Base-by-base conservation (phyloP, 2,329 filamentous ascomycete genomes). In the Pseudophaeomoniella oleicola region DNA sequence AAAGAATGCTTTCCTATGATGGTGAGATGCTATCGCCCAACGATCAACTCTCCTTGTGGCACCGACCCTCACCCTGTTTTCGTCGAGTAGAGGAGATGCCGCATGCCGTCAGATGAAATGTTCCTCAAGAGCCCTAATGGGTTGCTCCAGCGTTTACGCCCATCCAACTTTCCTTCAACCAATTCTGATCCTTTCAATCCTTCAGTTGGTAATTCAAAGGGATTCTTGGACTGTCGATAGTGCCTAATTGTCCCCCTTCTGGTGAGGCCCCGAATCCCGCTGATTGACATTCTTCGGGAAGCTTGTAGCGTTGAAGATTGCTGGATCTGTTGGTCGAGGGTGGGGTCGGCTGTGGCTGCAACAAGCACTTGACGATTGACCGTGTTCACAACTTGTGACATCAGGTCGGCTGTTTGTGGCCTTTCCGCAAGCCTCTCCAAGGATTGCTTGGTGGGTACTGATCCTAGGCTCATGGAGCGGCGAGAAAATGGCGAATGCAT, bases 401-500 rank as follows among this genome's bases (percentile, higher is more conserved):
- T 29, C 14, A n/a, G 10, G 14, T 15, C 16, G 41, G 39, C 16
- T 38, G 36, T 31, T 40, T 45, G 30, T 39, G 35, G 14, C 38
- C 37, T 5, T 33, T 19, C 3, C 37, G 32, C 14, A 10, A 19
- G 12, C 30, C 45, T 39, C 15, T 45, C 41, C 4, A 44, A 34
- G n/a, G 44, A 42, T 22, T 46, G 40, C 38, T 42, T 44, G 14
- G 44, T 32, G 22, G 37, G 45, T 22, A 61, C 44, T 37, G 54
- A 60, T 12, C 60, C 58, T 32, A 67, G 47, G 44, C 78, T 82
- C 29, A 65, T 67, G 1, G 81, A 81, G 39, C 80, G 74, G 46
- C 78, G 81, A 27, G 74, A 72, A 51, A 92, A 87, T 34, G 80
- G 80, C 45, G 72, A 79, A 11, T 81, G 71, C 44, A 90, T 80